phyloP scores from a whole-genome alignment of 2,329 filamentous ascomycete genomes.

The Apiospora pterosperma region DNA sequence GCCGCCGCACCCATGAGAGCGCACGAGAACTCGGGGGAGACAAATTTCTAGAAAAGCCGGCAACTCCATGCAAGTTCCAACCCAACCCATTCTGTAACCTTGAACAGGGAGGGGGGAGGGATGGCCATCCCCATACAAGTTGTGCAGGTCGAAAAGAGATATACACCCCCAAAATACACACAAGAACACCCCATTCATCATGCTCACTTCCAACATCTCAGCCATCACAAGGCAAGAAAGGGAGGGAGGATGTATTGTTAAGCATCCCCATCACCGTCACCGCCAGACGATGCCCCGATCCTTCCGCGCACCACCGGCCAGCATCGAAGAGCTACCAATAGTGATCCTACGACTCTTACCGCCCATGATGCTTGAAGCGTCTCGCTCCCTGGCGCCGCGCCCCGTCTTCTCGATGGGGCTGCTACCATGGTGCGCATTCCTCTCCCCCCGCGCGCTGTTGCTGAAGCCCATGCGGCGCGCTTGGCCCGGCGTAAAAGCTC shows the following conservation, averaged over 20 bases:
- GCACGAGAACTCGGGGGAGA: background rate
- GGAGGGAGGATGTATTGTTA: background rate
- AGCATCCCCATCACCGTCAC: background rate
- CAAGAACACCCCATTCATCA: background rate
- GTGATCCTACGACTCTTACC: slow-evolving; percentile 37
- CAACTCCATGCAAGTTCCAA: background rate
- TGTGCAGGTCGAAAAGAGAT: background rate
- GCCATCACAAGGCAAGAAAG: background rate
- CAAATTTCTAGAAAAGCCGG: background rate
- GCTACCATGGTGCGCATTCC: background rate
- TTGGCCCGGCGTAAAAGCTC: slow-evolving; percentile 50
- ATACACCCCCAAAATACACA: background rate
- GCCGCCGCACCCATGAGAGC: too few species aligned
- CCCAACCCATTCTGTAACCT: background rate
- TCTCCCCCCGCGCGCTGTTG: slow-evolving; percentile 29
- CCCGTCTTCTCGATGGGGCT: slow-evolving; percentile 14
- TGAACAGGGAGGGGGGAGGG: background rate
- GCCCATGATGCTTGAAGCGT: slow-evolving; percentile 15
- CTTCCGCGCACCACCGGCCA: background rate
- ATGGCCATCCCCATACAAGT: background rate
- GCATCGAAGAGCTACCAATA: slow-evolving; percentile 34
- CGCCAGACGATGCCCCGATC: slow-evolving; percentile 6
- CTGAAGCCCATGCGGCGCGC: slow-evolving; percentile 56
- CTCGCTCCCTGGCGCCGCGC: slow-evolving; percentile 18
- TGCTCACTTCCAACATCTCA: too few species aligned